Percentiles rank a stretch among this genome's conserved stretches.
phyloP scores from a whole-genome alignment of 257 asterid genomes.

The Salvia miltiorrhiza region DNA sequence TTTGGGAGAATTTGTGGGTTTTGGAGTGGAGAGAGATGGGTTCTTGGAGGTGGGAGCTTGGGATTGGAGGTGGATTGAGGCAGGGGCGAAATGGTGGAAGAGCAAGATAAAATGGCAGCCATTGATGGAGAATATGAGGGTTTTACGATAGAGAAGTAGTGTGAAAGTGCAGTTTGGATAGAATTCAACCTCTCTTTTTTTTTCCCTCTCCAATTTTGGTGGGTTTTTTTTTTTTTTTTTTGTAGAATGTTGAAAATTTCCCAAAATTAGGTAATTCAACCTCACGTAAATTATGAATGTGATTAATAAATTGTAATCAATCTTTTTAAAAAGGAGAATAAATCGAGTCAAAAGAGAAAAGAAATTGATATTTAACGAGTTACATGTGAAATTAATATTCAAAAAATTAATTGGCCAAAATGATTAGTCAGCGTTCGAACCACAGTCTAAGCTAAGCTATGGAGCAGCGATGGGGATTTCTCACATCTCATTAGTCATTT shows the following conservation, averaged over 20 bases:
- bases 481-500: no score
- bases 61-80: slow-evolving; percentile 23
- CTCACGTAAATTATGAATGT: no score
- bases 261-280: no score
- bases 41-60: slow-evolving; percentile 31
- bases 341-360: no score
- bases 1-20: slow-evolving; percentile 24
- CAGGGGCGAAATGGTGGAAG: slow-evolving; percentile 13
- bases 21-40: slow-evolving; percentile 9
- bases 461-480: not conserved
- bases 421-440: no score
- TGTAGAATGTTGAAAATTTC: no score
- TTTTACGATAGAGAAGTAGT: not conserved
- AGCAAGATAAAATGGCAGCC: slow-evolving; percentile 38
- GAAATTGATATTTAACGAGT: no score
- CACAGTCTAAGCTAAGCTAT: not conserved
- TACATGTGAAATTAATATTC: no score
- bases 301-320: no score
- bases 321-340: no score
- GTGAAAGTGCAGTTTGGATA: not conserved
- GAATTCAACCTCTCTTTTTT: not conserved
- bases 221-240: no score
- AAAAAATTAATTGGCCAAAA: no score
- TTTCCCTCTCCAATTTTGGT: not conserved
- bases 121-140: slow-evolving; percentile 30